phyloP scores from a whole-genome alignment of 768 basidiomycete species.

The Lentinula edodes region DNA sequence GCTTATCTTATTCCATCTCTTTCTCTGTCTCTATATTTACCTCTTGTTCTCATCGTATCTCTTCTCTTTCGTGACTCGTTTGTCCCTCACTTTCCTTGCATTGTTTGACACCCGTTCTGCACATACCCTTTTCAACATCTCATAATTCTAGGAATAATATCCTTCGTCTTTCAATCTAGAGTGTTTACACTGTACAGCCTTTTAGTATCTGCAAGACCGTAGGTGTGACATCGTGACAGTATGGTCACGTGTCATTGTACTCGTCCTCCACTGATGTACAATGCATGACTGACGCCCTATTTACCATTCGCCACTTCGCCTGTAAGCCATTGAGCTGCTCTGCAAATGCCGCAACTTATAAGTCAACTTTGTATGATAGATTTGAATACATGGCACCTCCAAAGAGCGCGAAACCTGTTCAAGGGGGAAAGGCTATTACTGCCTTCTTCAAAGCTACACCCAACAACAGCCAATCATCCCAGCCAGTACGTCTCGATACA shows the following conservation, averaged over 20 bases:
- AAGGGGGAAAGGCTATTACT: neutral
- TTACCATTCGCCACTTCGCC: too few species aligned
- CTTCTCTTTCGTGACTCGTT: neutral
- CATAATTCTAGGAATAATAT: neutral
- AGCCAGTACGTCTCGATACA: neutral
- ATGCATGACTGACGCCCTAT: too few species aligned
- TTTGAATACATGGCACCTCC: neutral
- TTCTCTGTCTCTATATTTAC: neutral
- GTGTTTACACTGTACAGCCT: neutral
- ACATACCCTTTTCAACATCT: neutral
- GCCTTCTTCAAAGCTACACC: neutral
- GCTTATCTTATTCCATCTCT: neutral
- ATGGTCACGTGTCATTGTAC: too few species aligned
- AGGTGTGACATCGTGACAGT: too few species aligned
- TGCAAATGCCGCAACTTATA: neutral
- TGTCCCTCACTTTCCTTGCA: neutral
- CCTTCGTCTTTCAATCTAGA: neutral
- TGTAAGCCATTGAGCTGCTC: neutral
- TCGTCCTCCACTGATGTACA: too few species aligned
- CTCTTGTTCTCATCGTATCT: neutral
- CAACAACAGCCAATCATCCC: neutral
- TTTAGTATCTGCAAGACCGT: neutral
- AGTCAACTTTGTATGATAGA: neutral
- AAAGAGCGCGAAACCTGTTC: neutral
- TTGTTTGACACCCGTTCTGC: neutral